These are phyloP conservation scores for Fusarium newnesense DNA, from an alignment of 2,329 filamentous ascomycete genomes.

Conservation along the genomic window DNA sequence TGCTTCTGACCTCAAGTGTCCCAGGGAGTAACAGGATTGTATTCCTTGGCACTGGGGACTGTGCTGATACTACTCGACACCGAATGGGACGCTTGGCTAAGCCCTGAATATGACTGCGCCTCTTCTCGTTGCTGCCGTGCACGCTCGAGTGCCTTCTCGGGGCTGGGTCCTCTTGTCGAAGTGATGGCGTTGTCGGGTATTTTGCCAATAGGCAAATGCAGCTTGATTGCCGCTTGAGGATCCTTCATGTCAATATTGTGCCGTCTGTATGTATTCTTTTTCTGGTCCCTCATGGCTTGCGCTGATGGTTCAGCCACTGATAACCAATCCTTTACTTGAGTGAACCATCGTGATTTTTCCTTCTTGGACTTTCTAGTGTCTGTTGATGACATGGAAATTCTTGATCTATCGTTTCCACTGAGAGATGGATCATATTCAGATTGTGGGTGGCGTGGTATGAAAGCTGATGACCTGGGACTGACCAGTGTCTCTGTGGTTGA, in stretches of 20 bases:
- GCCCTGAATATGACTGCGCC: conserved; percentile 42
- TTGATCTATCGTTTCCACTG: conserved; percentile 33
- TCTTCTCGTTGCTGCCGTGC: conserved; percentile 48
- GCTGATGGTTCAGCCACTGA: conserved; percentile 60
- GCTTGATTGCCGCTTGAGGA: conserved; percentile 56
- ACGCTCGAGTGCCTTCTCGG: conserved; percentile 56
- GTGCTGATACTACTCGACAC: conserved; percentile 51
- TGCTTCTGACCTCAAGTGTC: conserved; percentile 28
- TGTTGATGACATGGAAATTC: conserved; percentile 18
- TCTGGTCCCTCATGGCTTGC: conserved; percentile 60
- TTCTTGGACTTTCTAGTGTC: conserved; percentile 38
- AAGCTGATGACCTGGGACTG: conserved; percentile 19
- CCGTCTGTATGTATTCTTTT: conserved; percentile 54
- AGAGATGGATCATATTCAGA: conserved; percentile 41
- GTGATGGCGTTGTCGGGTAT: conserved; percentile 59
- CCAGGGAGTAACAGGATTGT: conserved; percentile 50
- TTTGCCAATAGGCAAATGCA: conserved; percentile 57
- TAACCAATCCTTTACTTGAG: conserved; percentile 60
- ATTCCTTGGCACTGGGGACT: conserved; percentile 43
- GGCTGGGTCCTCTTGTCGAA: conserved; percentile 57
- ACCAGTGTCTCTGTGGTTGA: conserved; percentile 11
- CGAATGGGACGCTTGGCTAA: conserved; percentile 45
- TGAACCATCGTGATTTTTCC: conserved; percentile 52
- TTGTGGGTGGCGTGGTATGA: conserved; percentile 26
- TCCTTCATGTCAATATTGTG: conserved; percentile 58